Evolutionary conservation across 2,329 filamentous ascomycete genomes (phyloP), one percentile per base, ranked within the genome.

Genomic region (Beauveria sp.): DNA sequence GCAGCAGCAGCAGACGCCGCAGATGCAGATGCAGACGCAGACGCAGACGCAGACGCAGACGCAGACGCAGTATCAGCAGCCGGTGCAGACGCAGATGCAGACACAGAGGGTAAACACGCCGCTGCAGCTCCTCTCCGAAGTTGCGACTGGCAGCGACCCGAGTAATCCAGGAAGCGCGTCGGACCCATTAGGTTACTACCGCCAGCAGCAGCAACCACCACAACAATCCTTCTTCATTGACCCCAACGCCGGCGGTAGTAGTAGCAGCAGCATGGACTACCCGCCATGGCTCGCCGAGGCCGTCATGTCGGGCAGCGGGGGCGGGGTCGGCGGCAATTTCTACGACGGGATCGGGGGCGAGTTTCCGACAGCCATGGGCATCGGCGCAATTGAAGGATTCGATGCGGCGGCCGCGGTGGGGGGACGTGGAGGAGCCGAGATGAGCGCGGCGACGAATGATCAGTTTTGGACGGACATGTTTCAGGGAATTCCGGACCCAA

Each of bases 91-190:
- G n/a, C n/a, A 50, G 54, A 66, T 42, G 53, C 61, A 52, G 38
- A 69, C 74, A 52, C 61, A 52, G 38, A 69, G 74, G 68, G 75
- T 75, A 38, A 83, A 80, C 67, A 84, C 82, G 0, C 82, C 82
- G 1, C 75, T 85, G 4, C 80, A 84, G 58, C 74, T 85, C 26
- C 76, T 85, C 7, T 84, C 82, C 43, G 83, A 85, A 66, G 78
- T 84, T 40, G 82, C 82, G n/a, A 80, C 78, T 63, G 73, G 71
- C 40, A 77, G 78, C 55, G 75, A 78, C n/a, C 57, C 66, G 60
- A 61, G 51, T 49, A 60, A 50, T 65, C 45, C 50, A 61, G 54
- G 49, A 46, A 60, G 57, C 64, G 42, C 67, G 12, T 65, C 63
- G 3, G 45, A 38, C 5, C 38, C 57, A 10, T 60, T 52, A 3